Evolutionary conservation across 2,329 filamentous ascomycete genomes (phyloP).

Genomic region (Passalora sequoiae): DNA sequence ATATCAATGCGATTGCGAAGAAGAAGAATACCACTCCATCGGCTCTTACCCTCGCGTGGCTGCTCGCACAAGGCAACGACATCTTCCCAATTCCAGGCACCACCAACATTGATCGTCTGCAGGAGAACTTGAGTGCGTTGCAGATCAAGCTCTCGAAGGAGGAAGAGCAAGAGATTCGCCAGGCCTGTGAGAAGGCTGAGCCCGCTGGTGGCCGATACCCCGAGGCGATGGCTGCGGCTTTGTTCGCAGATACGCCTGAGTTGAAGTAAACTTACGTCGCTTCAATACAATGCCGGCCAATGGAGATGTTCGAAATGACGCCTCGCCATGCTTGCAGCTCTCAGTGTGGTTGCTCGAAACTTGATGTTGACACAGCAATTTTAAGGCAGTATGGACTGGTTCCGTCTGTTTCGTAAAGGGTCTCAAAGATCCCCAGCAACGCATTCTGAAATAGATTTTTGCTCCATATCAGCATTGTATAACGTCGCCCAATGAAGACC

Average conservation of each 20-base stretch:
- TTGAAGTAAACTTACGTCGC: no score
- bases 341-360: no score
- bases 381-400: no score
- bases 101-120: conserved; percentile 43
- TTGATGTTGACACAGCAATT: no score
- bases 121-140: conserved; percentile 41
- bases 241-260: conserved; percentile 40
- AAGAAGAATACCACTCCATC: conserved; percentile 52
- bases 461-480: no score
- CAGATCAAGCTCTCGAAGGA: conserved; percentile 35
- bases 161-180: conserved; percentile 36
- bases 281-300: background rate
- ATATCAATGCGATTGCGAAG: conserved; percentile 47
- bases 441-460: no score
- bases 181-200: conserved; percentile 33
- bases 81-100: conserved; percentile 55
- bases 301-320: background rate
- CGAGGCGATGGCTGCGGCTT: conserved; percentile 30
- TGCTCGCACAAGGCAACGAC: conserved; percentile 54
- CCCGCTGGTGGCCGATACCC: conserved; percentile 38
- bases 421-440: no score
- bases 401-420: no score
- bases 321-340: no score
- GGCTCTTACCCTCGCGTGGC: conserved; percentile 60
- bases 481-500: no score